Percentiles rank a stretch among this genome's conserved stretches.
phyloP scores from a whole-genome alignment of 345 rosid species.

The Eucalyptus pauciflora region DNA sequence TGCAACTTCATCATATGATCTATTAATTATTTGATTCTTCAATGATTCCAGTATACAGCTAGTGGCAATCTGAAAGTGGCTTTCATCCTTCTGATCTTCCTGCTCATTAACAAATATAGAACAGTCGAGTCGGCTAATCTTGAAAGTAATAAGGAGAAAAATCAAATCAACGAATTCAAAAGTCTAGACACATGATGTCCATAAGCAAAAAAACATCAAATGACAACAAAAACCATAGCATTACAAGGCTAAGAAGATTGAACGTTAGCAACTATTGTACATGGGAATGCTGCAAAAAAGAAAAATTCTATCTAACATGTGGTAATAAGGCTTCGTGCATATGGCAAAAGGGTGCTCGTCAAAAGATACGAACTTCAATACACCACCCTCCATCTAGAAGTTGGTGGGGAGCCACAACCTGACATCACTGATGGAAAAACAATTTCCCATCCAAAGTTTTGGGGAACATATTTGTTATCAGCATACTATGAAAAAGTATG shows the following conservation, averaged over 20 bases:
- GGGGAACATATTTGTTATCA: background rate
- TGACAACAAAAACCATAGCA: background rate
- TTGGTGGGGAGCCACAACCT: background rate
- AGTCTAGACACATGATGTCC: background rate
- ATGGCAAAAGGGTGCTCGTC: background rate
- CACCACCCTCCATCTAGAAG: background rate
- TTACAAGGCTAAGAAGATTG: background rate
- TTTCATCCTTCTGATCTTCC: constrained; percentile 51
- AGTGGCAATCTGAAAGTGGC: constrained; percentile 61
- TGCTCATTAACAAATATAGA: constrained; percentile 8
- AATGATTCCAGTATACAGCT: constrained; percentile 63
- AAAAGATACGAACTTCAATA: background rate
- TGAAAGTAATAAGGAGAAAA: background rate
- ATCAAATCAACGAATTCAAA: background rate
- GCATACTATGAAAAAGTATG: background rate
- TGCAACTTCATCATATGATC: constrained; percentile 77
- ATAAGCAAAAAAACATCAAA: background rate
- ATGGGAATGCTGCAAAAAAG: background rate
- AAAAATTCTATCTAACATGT: background rate
- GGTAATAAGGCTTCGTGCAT: background rate
- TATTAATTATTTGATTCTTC: constrained; percentile 73
- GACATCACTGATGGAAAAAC: background rate
- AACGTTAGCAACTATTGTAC: background rate
- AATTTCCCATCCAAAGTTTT: background rate
- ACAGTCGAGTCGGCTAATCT: background rate